A percentile compares a stretch with the other conserved stretches of the same genome.
Evolutionary conservation across 1,139 yeast species (phyloP).

Genomic region (Spathaspora sp.): DNA sequence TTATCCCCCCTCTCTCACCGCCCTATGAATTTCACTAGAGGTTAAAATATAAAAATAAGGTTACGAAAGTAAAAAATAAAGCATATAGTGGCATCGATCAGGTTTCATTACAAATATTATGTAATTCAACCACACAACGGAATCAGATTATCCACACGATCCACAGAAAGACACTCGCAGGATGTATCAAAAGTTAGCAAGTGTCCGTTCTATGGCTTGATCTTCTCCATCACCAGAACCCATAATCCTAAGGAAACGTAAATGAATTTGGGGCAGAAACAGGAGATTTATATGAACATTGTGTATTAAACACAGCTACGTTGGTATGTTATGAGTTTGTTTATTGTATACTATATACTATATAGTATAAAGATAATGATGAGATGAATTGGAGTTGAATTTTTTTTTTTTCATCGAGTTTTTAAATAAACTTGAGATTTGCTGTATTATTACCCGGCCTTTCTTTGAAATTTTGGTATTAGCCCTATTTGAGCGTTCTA

Average conservation of each 20-base stretch:
- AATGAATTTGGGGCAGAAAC: constrained; percentile 70
- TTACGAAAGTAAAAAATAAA: neutral
- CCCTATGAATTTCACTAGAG: neutral
- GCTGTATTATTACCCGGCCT: neutral
- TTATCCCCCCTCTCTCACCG: neutral
- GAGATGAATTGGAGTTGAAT: neutral
- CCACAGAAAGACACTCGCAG: constrained; percentile 31
- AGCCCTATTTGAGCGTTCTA: neutral
- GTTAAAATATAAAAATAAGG: neutral
- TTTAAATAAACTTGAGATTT: neutral
- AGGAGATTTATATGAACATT: constrained; percentile 45
- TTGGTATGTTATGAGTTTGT: neutral
- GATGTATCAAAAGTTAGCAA: constrained; percentile 40
- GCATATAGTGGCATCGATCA: constrained; percentile 15
- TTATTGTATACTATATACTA: constrained; percentile 1
- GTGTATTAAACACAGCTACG: neutral
- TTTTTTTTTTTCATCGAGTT: neutral
- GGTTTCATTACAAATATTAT: constrained; percentile 7
- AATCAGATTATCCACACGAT: constrained; percentile 38
- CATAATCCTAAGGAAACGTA: constrained; percentile 46
- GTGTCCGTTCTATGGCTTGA: constrained; percentile 44
- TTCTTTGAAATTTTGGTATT: neutral
- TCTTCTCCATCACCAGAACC: constrained; percentile 75
- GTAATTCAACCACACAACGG: constrained; percentile 22
- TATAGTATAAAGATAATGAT: constrained; percentile 1